Percentiles rank a stretch among this genome's conserved stretches.
Evolutionary conservation across 768 basidiomycete species (phyloP).

Genomic region (Trametopsis cervina): DNA sequence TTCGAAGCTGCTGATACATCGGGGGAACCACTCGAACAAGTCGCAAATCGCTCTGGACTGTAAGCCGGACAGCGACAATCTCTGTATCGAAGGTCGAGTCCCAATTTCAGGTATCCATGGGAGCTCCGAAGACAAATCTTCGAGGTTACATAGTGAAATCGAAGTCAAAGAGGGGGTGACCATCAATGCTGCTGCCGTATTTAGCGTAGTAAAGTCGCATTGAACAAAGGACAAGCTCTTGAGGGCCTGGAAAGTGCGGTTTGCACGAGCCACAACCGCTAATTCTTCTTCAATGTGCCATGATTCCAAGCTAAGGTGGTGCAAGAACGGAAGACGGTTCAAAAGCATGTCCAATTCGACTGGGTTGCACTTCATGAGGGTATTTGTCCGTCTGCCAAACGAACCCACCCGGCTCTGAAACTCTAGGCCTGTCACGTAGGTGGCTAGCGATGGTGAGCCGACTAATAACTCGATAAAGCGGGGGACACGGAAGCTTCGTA

Average conservation of each 20-base stretch:
- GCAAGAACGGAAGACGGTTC: not conserved
- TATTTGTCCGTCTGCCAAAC: not conserved
- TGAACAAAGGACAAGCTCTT: not conserved
- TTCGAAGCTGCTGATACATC: not conserved
- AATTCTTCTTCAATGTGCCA: not conserved
- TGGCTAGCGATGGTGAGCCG: not conserved
- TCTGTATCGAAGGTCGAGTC: not conserved
- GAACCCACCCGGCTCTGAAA: not conserved
- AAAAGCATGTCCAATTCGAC: not conserved
- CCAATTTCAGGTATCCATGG: no score
- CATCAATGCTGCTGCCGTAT: not conserved
- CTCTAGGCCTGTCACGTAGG: conserved; percentile 2
- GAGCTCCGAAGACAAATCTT: no score
- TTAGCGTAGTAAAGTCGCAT: not conserved
- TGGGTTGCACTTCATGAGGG: not conserved
- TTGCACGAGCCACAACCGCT: not conserved
- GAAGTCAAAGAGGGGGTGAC: not conserved
- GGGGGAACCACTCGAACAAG: not conserved
- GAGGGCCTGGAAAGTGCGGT: not conserved
- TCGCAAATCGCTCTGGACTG: not conserved
- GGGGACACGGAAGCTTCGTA: conserved; percentile 3
- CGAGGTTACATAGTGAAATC: not conserved
- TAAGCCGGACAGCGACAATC: not conserved
- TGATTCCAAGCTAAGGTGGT: not conserved
- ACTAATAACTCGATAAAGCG: conserved; percentile 7